phyloP scores from a whole-genome alignment of 164 flowering plant species.

The Annona cherimola region DNA sequence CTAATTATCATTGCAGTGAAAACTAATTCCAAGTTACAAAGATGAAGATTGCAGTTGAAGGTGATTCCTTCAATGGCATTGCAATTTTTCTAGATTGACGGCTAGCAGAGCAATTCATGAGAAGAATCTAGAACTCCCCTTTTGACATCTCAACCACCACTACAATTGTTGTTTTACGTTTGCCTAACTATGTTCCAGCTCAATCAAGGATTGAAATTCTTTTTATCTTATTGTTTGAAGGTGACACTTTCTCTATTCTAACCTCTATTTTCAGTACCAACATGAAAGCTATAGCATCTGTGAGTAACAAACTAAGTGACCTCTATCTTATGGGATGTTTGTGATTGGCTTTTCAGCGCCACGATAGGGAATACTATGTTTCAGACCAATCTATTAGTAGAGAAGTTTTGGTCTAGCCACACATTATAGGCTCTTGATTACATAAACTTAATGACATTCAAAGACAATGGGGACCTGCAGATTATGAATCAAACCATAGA shows the following conservation, averaged over 20 bases:
- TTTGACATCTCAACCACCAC: constrained; percentile 29
- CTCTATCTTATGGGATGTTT: constrained; percentile 42
- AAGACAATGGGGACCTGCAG: constrained; percentile 51
- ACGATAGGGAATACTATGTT: constrained; percentile 31
- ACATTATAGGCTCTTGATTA: constrained; percentile 43
- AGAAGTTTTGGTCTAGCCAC: constrained; percentile 18
- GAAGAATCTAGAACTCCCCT: constrained; percentile 39
- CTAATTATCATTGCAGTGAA: constrained; percentile 35
- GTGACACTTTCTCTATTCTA: constrained; percentile 46
- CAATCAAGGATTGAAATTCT: constrained; percentile 23
- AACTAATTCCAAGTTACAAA: constrained; percentile 40
- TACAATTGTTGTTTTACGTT: constrained; percentile 39
- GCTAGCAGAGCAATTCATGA: constrained; percentile 58
- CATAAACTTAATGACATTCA: constrained; percentile 49
- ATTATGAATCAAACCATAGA: constrained; percentile 52
- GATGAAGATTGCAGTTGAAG: constrained; percentile 32
- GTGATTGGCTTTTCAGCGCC: constrained; percentile 32
- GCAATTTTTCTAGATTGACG: constrained; percentile 61
- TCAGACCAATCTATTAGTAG: constrained; percentile 24
- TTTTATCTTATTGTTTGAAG: constrained; percentile 48
- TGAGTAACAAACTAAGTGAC: constrained; percentile 31
- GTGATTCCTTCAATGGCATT: constrained; percentile 55
- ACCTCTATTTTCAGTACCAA: constrained; percentile 45
- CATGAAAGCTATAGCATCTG: constrained; percentile 36
- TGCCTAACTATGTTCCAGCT: constrained; percentile 41